Evolutionary conservation across 2,329 filamentous ascomycete species (phyloP), one percentile per base, ranked within the genome.

Genomic region (Decorospora gaudefroyi): DNA sequence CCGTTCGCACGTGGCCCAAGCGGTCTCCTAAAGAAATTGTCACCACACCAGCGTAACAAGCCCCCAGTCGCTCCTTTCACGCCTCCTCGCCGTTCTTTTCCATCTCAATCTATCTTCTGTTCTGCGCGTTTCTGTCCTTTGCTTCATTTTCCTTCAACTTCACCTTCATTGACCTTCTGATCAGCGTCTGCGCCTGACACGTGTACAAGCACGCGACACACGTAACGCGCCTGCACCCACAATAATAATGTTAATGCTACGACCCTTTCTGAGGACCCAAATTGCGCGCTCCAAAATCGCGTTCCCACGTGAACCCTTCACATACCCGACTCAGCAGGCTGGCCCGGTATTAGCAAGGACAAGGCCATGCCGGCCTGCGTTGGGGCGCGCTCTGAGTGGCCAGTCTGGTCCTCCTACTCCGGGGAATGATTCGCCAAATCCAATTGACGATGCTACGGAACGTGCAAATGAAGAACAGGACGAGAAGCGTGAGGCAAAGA

Each of bases 391-490:
- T 30, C 53, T 69, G 30, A 69, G 53, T 40, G 67, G 67, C 47
- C 67, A 70, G 51, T 58, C 62, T 28, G 67, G 65, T 15, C 64
- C 67, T 16, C 65, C 65, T 9, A 60, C 63, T 19, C 68, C 68
- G 21, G 67, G 67, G 26, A 69, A 69, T 42, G 67, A 69, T 42
- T 49, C 67, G 8, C 69, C 69, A 15, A 68, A 70, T 40, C 68
- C 69, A 15, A 54, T 70, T 17, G 67, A 70, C 44, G 68, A 69
- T 64, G 64, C 67, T 15, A 60, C 57, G 4, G 65, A 69, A 29
- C 42, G 57, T 27, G 50, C 61, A 19, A 57, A 62, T 10, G 54
- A 49, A n/a, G 49, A 51, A 2, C 28, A 41, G 49, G 31, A 41
- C 16, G 33, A 40, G 17, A 41, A 22, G 19, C 41, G 48, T 7